Conservation (phyloP, 352 stramenopile genomes). For the Phytophthora boehmeriae region DNA sequence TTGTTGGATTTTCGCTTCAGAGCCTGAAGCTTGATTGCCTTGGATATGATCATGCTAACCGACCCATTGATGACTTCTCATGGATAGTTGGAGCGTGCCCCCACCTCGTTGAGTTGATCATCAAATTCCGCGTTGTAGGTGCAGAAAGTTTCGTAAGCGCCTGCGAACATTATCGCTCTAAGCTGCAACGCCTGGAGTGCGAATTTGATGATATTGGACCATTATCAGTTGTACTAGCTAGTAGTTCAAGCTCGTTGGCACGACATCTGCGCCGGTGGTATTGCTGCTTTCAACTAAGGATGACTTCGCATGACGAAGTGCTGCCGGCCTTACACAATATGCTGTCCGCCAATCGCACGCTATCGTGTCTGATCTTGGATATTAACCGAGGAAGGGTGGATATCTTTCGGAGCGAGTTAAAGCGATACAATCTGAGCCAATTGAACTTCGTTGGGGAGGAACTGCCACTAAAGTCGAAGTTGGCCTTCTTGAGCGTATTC, state of each 20-base stretch:
- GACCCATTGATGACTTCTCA: background rate
- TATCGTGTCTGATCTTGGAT: background rate
- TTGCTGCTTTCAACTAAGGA: background rate
- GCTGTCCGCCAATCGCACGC: background rate
- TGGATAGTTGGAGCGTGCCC: background rate
- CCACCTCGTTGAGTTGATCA: background rate
- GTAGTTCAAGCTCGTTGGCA: background rate
- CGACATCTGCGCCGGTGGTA: background rate
- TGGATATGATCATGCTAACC: background rate
- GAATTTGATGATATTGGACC: background rate
- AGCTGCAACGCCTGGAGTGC: background rate
- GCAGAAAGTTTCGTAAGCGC: background rate
- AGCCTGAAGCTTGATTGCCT: background rate
- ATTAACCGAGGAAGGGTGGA: background rate
- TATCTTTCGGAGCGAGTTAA: too few relatives aligned
- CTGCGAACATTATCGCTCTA: background rate
- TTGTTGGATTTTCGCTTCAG: background rate
- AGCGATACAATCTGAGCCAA: too few relatives aligned
- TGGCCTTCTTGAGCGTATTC: background rate
- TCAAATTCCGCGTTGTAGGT: background rate
- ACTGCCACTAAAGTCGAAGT: background rate
- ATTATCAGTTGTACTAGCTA: background rate
- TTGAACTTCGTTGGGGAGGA: background rate
- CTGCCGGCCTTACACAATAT: background rate
- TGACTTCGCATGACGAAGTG: background rate